These are phyloP conservation scores for Mycena sanguinolenta DNA, from an alignment of 768 basidiomycete genomes.

Conservation along the genomic window DNA sequence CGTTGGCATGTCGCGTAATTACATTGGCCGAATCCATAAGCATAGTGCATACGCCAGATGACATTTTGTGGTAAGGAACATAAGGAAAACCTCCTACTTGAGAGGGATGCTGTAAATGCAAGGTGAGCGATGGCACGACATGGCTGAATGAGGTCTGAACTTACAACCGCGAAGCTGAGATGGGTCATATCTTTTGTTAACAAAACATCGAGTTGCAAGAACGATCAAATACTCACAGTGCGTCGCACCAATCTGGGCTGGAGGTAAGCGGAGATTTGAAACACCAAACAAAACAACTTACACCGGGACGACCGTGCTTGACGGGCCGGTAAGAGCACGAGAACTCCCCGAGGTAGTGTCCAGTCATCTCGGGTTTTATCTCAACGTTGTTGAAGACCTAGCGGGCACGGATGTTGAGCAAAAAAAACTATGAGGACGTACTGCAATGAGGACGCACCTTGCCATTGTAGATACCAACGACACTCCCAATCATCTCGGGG, in stretches of 20 bases:
- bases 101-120: conserved; percentile 81
- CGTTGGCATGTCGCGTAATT: conserved; percentile 27
- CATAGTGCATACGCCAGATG: conserved; percentile 36
- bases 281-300: conserved; percentile 60
- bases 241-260: conserved; percentile 84
- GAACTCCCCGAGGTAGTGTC: conserved; percentile 99
- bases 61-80: conserved; percentile 39
- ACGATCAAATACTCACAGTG: conserved; percentile 70
- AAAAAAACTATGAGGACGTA: background rate
- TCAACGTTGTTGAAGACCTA: conserved; percentile 96
- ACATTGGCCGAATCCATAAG: conserved; percentile 28
- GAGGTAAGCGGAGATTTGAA: conserved; percentile 30
- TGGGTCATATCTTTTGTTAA: conserved; percentile 26
- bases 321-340: conserved; percentile 98
- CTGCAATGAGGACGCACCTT: conserved; percentile 67
- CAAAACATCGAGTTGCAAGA: background rate
- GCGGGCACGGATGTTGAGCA: background rate
- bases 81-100: conserved; percentile 75
- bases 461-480: conserved; percentile 98
- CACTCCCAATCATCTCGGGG: conserved; percentile 99
- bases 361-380: conserved; percentile 99
- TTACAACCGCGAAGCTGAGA: conserved; percentile 81
- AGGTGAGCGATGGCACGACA: background rate
- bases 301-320: conserved; percentile 99
- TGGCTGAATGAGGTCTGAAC: conserved; percentile 42